Conservation (phyloP, 2,329 filamentous ascomycete species). For the Fragosphaeria purpurea region DNA sequence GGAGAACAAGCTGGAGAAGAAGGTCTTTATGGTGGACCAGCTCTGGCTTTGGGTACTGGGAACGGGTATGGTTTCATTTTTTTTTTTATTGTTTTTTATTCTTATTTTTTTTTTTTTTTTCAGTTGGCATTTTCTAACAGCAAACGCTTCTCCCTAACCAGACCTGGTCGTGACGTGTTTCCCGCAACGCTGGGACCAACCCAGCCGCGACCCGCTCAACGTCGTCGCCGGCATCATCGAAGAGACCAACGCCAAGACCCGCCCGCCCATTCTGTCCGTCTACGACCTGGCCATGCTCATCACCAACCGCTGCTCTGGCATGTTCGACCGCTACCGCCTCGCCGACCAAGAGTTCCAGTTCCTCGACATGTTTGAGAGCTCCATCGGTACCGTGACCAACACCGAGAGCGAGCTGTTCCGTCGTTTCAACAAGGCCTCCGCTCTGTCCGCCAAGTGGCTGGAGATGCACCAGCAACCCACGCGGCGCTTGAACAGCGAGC, state of each 20-base stretch:
- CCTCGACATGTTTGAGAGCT: slow-evolving; percentile 57
- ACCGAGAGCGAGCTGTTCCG: slow-evolving; percentile 49
- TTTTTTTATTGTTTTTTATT: too few species aligned
- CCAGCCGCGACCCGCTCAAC: slow-evolving; percentile 51
- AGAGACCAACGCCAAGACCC: slow-evolving; percentile 54
- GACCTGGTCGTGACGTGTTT: slow-evolving; percentile 52
- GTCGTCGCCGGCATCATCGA: slow-evolving; percentile 54
- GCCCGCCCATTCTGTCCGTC: slow-evolving; percentile 47
- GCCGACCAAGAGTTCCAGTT: slow-evolving; percentile 54
- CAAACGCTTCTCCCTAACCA: slow-evolving; percentile 10
- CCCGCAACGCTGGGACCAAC: slow-evolving; percentile 49
- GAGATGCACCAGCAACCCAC: slow-evolving; percentile 26
- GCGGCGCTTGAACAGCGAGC: neutral
- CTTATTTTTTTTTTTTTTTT: neutral
- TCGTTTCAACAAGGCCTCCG: slow-evolving; percentile 48
- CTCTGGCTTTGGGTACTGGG: slow-evolving; percentile 56
- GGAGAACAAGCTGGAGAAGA: slow-evolving; percentile 32
- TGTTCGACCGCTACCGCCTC: slow-evolving; percentile 49
- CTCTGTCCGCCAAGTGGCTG: slow-evolving; percentile 44
- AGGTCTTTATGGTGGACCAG: slow-evolving; percentile 61
- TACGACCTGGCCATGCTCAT: slow-evolving; percentile 55
- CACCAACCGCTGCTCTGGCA: slow-evolving; percentile 47
- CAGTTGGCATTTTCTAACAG: neutral
- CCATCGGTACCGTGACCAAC: slow-evolving; percentile 45
- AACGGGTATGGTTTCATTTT: slow-evolving; percentile 18